These are phyloP conservation scores for Leccinellum luteum DNA, from an alignment of 768 basidiomycete genomes.

Conservation along the genomic window DNA sequence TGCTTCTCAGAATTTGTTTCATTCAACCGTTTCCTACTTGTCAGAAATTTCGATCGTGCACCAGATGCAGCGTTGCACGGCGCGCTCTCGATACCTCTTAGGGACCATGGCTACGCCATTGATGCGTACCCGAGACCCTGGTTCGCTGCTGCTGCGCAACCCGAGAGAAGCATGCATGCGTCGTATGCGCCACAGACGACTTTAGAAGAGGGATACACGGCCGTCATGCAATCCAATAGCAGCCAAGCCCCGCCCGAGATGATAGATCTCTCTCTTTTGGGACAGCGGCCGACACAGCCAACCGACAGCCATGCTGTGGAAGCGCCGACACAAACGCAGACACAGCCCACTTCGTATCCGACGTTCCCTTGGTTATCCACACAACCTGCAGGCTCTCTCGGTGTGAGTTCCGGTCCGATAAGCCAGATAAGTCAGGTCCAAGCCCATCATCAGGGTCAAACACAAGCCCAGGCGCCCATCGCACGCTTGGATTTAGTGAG, in stretches of 20 bases:
- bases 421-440: not conserved
- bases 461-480: not conserved
- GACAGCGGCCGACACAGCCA: not conserved
- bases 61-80: not conserved
- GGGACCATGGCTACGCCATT: not conserved
- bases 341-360: not conserved
- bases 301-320: conserved; percentile 21
- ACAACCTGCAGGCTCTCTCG: not conserved
- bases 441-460: not conserved
- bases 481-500: not conserved
- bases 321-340: conserved; percentile 10
- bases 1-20: not conserved
- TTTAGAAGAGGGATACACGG: not conserved
- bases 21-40: not conserved
- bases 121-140: not conserved
- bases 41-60: conserved; percentile 4
- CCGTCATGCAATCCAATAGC: not conserved
- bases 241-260: conserved; percentile 15
- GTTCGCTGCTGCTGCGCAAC: not conserved
- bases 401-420: not conserved
- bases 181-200: not conserved
- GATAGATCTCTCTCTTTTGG: not conserved
- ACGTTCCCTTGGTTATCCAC: not conserved
- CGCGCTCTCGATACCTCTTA: not conserved
- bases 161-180: not conserved